Evolutionary conservation across 345 rosid species (phyloP).

Genomic region (Psidium guajava): DNA sequence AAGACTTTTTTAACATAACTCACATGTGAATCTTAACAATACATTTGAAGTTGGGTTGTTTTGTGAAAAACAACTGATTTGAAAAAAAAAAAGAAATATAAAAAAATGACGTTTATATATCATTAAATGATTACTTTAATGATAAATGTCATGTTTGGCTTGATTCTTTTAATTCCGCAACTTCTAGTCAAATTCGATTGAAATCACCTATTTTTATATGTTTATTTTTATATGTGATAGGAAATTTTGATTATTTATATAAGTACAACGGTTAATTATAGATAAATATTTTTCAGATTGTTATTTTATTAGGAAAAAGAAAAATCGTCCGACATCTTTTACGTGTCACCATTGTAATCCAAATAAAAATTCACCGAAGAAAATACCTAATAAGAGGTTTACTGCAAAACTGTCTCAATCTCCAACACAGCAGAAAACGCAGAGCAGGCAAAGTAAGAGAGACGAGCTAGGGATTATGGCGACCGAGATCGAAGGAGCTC

Average conservation of each 20-base stretch:
- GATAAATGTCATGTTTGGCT: no score
- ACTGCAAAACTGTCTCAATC: background rate
- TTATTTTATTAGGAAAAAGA: no score
- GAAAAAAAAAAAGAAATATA: no score
- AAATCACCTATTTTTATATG: no score
- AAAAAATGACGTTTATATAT: background rate
- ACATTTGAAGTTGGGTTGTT: rapidly evolving
- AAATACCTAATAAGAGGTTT: background rate
- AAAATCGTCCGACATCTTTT: no score
- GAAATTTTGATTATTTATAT: background rate
- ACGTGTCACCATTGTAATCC: background rate
- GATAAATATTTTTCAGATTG: background rate
- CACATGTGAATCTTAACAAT: no score
- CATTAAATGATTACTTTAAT: background rate
- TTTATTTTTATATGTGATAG: no score
- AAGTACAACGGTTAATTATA: background rate
- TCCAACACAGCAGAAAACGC: background rate
- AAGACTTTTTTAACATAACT: no score
- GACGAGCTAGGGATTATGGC: conserved; percentile 22
- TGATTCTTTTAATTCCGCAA: no score
- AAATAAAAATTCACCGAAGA: background rate
- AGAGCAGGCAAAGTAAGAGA: background rate
- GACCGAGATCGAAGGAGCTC: conserved; percentile 26
- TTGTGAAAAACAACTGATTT: background rate
- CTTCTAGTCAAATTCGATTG: no score